These are phyloP conservation scores for Onygenales sp. DNA, from an alignment of 2,329 filamentous ascomycete species.

Conservation along the genomic window DNA sequence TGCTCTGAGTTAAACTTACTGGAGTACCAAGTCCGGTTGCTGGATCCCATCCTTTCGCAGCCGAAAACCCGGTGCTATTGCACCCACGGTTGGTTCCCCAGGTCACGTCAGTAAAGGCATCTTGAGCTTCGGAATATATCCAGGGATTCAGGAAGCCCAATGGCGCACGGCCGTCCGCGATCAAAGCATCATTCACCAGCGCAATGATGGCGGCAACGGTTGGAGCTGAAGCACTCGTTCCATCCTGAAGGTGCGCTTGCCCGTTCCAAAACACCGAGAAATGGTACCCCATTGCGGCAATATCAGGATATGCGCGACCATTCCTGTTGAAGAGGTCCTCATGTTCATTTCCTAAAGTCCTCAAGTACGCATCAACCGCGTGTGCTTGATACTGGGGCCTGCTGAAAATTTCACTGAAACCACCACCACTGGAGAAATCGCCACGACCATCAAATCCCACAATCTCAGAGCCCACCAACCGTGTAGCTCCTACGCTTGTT, in stretches of 20 bases:
- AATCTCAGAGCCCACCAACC: conserved; percentile 42
- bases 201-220: conserved; percentile 54
- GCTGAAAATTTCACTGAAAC: conserved; percentile 42
- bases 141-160: conserved; percentile 55
- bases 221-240: conserved; percentile 47
- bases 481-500: conserved; percentile 53
- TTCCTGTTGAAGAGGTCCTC: conserved; percentile 38
- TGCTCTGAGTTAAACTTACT: neutral
- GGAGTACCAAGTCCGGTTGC: conserved; percentile 36
- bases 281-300: conserved; percentile 45
- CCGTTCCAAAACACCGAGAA: conserved; percentile 33
- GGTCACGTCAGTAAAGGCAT: conserved; percentile 40
- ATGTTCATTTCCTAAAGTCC: conserved; percentile 30
- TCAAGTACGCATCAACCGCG: conserved; percentile 36
- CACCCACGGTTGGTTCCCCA: conserved; percentile 40
- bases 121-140: conserved; percentile 42
- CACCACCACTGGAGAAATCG: conserved; percentile 42
- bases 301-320: conserved; percentile 54
- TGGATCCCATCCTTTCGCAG: conserved; percentile 41
- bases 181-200: conserved; percentile 54
- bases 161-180: conserved; percentile 42
- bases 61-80: conserved; percentile 38
- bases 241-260: conserved; percentile 20
- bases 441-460: conserved; percentile 32
- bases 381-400: conserved; percentile 38